Conservation (phyloP, 2,329 filamentous ascomycete species). For the Sporothrix mexicana region DNA sequence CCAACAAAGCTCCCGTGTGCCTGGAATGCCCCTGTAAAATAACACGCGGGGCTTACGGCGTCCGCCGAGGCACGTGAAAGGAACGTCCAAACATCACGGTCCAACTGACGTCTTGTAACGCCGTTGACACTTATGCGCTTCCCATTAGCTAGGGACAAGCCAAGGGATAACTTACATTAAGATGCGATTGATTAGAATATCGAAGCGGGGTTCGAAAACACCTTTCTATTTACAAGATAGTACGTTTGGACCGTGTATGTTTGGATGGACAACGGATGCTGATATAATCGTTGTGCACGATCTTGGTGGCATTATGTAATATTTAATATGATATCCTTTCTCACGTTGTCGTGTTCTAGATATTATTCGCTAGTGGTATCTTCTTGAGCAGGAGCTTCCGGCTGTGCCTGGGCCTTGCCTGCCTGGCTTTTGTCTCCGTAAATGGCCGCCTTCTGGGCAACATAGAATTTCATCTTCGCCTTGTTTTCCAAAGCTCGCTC, state of each 20-base stretch:
- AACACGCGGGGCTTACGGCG: background rate
- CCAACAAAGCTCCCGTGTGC: background rate
- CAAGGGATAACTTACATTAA: background rate
- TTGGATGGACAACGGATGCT: background rate
- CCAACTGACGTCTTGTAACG: slow-evolving; percentile 1
- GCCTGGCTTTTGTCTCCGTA: slow-evolving; percentile 22
- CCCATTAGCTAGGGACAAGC: background rate
- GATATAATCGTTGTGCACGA: background rate
- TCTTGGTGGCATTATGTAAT: background rate
- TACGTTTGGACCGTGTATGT: too few relatives aligned
- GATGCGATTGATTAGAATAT: background rate
- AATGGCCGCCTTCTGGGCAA: slow-evolving; percentile 55
- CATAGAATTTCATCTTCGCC: slow-evolving; percentile 62
- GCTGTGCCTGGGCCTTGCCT: slow-evolving; percentile 8
- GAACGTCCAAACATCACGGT: background rate
- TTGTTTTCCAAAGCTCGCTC: slow-evolving; percentile 67
- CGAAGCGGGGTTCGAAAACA: slow-evolving; percentile 6
- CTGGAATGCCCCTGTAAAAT: slow-evolving; percentile 23
- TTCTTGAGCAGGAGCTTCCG: background rate
- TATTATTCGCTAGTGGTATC: background rate
- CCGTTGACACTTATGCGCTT: background rate
- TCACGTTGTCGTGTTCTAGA: too few relatives aligned
- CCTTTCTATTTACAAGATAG: background rate
- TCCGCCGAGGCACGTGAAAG: slow-evolving; percentile 31
- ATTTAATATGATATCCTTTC: too few relatives aligned